Evolutionary conservation across 1,284 basidiomycete species (phyloP).

Genomic region (Trametes hirsuta): DNA sequence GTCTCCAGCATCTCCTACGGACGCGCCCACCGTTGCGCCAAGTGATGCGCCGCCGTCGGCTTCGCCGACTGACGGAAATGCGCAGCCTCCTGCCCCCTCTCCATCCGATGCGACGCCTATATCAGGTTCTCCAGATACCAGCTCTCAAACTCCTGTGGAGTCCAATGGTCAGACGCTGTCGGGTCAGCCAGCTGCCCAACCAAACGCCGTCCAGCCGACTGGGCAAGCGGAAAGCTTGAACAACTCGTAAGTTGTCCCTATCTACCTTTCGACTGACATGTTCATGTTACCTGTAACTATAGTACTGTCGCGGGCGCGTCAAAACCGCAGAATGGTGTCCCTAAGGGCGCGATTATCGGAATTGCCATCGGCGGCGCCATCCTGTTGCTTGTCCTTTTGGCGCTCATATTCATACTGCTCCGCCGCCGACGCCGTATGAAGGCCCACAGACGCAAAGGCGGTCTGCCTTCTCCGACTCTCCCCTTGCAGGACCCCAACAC

Average conservation of each 20-base stretch:
- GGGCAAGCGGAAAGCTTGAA: constrained; percentile 15
- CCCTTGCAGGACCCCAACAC: constrained; percentile 46
- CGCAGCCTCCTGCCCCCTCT: background rate
- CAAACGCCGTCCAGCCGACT: background rate
- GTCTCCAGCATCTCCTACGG: background rate
- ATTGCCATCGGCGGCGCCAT: constrained; percentile 36
- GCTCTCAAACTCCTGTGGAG: too few species aligned
- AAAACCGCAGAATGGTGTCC: constrained; percentile 12
- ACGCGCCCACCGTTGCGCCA: background rate
- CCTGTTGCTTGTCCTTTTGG: constrained; percentile 36
- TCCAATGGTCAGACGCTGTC: background rate
- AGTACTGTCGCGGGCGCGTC: constrained; percentile 11
- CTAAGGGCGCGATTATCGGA: constrained; percentile 33
- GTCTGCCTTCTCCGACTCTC: constrained; percentile 36
- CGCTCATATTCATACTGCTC: constrained; percentile 35
- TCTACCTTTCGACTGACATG: background rate
- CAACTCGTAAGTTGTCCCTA: constrained; percentile 9
- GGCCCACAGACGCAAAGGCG: constrained; percentile 1
- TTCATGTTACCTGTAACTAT: background rate
- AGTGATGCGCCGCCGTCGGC: background rate
- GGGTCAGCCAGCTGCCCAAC: background rate
- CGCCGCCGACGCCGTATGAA: constrained; percentile 27
- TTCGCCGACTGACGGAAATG: background rate
- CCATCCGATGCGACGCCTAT: too few species aligned
- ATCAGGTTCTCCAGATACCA: too few species aligned